Conservation (phyloP, 2,329 filamentous ascomycete species). For the Aspergillus neoniger region DNA sequence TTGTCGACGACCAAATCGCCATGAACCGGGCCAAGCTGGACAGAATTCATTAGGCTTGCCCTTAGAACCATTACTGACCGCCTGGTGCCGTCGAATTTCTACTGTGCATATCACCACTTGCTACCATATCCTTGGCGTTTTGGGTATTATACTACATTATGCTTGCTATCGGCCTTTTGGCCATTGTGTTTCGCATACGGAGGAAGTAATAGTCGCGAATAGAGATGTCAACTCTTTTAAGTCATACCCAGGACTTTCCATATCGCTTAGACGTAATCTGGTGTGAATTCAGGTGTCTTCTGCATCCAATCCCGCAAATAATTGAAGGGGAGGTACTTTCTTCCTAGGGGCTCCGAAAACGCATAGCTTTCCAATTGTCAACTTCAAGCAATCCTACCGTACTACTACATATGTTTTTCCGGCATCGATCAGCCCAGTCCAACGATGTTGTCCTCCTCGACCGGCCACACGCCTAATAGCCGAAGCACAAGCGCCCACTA, state of each 20-base stretch:
- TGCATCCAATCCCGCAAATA: background rate
- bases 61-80: slow-evolving; percentile 20
- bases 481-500: too few species aligned
- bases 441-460: too few species aligned
- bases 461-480: too few species aligned
- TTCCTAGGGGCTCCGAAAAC: background rate
- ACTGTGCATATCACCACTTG: slow-evolving; percentile 16
- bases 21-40: slow-evolving; percentile 74
- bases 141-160: slow-evolving; percentile 15
- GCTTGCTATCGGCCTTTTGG: slow-evolving; percentile 4
- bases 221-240: background rate
- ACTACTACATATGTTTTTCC: background rate
- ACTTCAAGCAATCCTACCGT: background rate
- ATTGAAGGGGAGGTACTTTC: background rate
- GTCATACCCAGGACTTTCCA: background rate
- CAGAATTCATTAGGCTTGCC: slow-evolving; percentile 47
- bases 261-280: background rate
- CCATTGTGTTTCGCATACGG: slow-evolving; percentile 1
- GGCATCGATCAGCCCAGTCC: background rate
- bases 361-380: too few species aligned
- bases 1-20: slow-evolving; percentile 76
- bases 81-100: slow-evolving; percentile 32
- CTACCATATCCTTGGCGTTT: slow-evolving; percentile 28
- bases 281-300: background rate
- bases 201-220: slow-evolving; percentile 12